Evolutionary conservation across 305 asterid genomes (phyloP).

Genomic region (Fraxinus xanthoxyloides): DNA sequence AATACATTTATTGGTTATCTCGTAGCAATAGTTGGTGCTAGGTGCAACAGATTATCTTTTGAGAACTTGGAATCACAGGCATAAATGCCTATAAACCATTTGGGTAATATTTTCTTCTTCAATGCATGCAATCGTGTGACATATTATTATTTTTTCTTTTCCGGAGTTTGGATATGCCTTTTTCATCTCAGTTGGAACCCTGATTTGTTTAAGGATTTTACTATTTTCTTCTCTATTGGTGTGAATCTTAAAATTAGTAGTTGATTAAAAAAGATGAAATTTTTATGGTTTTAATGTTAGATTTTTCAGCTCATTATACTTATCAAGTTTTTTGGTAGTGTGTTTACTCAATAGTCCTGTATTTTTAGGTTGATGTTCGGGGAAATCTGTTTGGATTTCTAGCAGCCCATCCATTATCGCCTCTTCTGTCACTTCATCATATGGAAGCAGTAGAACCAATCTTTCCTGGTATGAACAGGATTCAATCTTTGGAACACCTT

Average conservation of each 20-base stretch:
- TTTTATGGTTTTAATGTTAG: slow-evolving; percentile 3
- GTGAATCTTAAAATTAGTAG: not conserved
- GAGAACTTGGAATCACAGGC: not conserved
- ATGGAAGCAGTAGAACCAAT: slow-evolving; percentile 75
- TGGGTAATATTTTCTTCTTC: not conserved
- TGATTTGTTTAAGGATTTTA: not conserved
- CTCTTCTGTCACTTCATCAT: slow-evolving; percentile 72
- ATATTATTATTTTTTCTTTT: not conserved
- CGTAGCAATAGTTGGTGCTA: not conserved
- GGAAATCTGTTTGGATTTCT: slow-evolving; percentile 73
- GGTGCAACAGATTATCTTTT: not conserved
- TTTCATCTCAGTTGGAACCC: not conserved
- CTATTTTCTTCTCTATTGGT: not conserved
- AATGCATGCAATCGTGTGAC: not conserved
- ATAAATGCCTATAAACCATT: not conserved
- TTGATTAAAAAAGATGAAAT: not conserved
- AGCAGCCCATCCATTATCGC: slow-evolving; percentile 75
- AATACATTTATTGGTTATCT: not conserved
- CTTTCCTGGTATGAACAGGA: slow-evolving; percentile 60
- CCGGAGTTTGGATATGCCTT: not conserved
- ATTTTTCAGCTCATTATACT: not conserved
- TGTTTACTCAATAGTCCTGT: not conserved
- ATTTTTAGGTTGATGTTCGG: slow-evolving; percentile 65
- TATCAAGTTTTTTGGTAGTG: slow-evolving; percentile 5
- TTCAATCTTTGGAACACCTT: slow-evolving; percentile 55